Conservation (phyloP, 345 rosid genomes). For the Brassica rapa region DNA sequence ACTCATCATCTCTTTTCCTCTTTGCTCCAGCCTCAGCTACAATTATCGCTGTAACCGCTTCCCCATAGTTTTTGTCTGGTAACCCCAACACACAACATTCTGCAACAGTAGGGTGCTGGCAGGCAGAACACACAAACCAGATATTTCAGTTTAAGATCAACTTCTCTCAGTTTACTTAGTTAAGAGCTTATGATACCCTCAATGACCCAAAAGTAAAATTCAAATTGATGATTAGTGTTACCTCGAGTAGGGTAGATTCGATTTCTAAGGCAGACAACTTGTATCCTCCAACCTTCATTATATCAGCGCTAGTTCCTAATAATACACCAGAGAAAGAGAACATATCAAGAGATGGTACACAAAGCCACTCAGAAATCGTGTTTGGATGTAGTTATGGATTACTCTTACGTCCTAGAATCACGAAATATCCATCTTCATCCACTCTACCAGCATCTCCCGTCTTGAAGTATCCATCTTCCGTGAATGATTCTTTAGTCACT, state of each 20-base stretch:
- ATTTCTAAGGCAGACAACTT: conserved; percentile 94
- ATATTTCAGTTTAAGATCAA: conserved; percentile 4
- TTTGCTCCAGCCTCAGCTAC: conserved; percentile 58
- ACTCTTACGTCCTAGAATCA: conserved; percentile 93
- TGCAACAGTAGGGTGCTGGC: conserved; percentile 80
- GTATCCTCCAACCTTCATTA: conserved; percentile 98
- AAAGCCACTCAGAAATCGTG: background rate
- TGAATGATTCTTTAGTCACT: conserved; percentile 81
- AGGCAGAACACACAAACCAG: conserved; percentile 35
- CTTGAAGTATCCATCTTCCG: conserved; percentile 88
- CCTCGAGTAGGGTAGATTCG: conserved; percentile 89
- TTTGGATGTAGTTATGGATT: background rate
- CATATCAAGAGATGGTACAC: conserved; percentile 15
- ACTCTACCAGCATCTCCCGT: conserved; percentile 93
- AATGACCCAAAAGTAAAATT: background rate
- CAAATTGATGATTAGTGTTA: conserved; percentile 28
- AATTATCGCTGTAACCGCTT: conserved; percentile 71
- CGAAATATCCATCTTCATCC: conserved; percentile 81
- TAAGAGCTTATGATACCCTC: background rate
- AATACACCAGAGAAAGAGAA: conserved; percentile 3
- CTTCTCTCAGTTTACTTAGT: too few relatives aligned
- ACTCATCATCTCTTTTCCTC: conserved; percentile 49
- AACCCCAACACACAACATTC: conserved; percentile 95
- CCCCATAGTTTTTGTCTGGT: conserved; percentile 87
- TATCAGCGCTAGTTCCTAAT: conserved; percentile 90